Evolutionary conservation across 176 grass and related monocot species (phyloP).

Genomic region (Typha latifolia): DNA sequence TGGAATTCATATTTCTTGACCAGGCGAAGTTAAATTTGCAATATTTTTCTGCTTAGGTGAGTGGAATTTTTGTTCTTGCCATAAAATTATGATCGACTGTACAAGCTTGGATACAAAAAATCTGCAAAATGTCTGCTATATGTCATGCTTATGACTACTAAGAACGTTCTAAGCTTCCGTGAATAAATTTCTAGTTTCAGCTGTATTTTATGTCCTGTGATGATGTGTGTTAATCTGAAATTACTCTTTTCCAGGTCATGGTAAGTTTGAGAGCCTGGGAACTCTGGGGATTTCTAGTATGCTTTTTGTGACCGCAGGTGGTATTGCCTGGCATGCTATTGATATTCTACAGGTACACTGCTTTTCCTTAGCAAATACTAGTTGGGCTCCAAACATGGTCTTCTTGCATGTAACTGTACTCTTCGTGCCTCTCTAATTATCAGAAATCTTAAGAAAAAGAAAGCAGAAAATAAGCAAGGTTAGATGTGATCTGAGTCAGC

Average conservation of each 20-base stretch:
- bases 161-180: no score
- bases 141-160: no score
- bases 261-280: slow-evolving; percentile 88
- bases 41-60: no score
- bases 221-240: slow-evolving; percentile 9
- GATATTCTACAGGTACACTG: slow-evolving; percentile 89
- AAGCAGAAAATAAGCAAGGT: no score
- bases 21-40: no score
- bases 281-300: slow-evolving; percentile 90
- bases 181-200: neutral
- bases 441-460: no score
- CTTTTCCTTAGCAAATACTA: slow-evolving; percentile 13
- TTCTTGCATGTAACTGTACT: neutral
- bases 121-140: no score
- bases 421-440: neutral
- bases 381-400: neutral
- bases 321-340: slow-evolving; percentile 96
- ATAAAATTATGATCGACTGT: no score
- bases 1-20: neutral
- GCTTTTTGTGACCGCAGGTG: slow-evolving; percentile 83
- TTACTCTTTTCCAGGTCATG: slow-evolving; percentile 52
- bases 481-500: no score
- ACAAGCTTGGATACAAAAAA: no score
- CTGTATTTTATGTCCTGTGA: neutral
- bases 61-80: no score